Conservation (phyloP, 2,329 filamentous ascomycete species). For the Albifimbria verrucaria region DNA sequence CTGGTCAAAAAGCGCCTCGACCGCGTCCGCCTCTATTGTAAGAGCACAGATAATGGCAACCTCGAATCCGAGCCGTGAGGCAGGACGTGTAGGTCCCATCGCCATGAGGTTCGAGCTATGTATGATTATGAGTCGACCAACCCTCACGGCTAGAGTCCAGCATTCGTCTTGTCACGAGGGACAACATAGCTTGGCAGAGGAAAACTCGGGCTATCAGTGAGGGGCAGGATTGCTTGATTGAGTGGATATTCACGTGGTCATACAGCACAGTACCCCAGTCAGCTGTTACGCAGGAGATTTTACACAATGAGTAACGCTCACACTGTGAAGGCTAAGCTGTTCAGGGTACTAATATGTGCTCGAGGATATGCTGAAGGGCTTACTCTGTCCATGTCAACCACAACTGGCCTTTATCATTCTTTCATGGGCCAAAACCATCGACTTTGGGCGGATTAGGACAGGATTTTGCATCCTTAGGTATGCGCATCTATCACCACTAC, state of each 20-base stretch:
- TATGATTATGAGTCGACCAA: background rate
- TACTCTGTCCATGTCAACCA: too few relatives aligned
- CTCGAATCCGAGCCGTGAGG: constrained; percentile 3
- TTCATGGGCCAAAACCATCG: too few relatives aligned
- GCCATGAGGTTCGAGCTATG: background rate
- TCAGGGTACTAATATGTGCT: too few relatives aligned
- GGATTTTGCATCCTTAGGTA: too few relatives aligned
- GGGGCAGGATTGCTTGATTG: background rate
- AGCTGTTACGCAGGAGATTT: too few relatives aligned
- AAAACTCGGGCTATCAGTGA: background rate
- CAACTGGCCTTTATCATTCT: too few relatives aligned
- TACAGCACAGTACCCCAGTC: too few relatives aligned
- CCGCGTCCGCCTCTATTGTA: constrained; percentile 9
- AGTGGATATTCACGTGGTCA: background rate
- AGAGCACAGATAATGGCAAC: constrained; percentile 16
- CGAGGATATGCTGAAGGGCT: too few relatives aligned
- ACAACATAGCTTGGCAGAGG: background rate
- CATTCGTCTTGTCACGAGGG: background rate
- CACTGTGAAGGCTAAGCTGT: too few relatives aligned
- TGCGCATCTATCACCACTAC: too few relatives aligned
- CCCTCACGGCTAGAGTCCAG: background rate
- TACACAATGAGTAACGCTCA: too few relatives aligned
- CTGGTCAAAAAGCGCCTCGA: constrained; percentile 10
- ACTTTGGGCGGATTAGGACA: too few relatives aligned
- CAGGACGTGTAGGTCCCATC: background rate